Conservation (phyloP, 345 rosid genomes). For the Eucalyptus cladocalyx region DNA sequence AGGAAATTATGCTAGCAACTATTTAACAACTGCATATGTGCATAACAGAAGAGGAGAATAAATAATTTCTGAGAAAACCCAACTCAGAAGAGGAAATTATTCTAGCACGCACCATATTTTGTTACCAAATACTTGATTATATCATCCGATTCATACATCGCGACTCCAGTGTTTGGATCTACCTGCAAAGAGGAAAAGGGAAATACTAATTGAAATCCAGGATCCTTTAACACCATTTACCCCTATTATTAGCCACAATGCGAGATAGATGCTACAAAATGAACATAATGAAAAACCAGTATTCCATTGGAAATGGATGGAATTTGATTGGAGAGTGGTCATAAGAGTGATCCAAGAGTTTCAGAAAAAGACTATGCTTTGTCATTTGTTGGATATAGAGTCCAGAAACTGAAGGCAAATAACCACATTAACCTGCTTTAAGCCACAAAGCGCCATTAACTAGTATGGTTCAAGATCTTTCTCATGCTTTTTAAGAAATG, state of each 20-base stretch:
- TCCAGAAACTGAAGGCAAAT: not conserved
- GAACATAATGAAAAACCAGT: not conserved
- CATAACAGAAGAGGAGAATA: not conserved
- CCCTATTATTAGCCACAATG: not conserved
- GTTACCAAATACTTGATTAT: conserved; percentile 72
- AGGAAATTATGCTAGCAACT: not conserved
- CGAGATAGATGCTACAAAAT: not conserved
- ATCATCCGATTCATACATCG: conserved; percentile 92
- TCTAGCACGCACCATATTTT: conserved; percentile 50
- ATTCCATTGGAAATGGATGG: not conserved
- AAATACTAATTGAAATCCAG: not conserved
- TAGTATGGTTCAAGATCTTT: not conserved
- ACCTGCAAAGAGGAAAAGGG: conserved; percentile 31
- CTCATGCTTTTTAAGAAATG: not conserved
- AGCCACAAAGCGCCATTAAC: not conserved
- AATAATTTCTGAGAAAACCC: not conserved
- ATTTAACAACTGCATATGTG: not conserved
- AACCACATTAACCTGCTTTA: not conserved
- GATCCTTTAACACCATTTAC: not conserved
- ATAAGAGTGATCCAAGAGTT: not conserved
- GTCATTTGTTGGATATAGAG: not conserved
- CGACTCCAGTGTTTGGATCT: conserved; percentile 85
- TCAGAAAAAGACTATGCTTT: not conserved
- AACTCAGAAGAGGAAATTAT: not conserved
- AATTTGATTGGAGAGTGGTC: not conserved